These are phyloP conservation scores for Tuber umbilicatum DNA, from an alignment of 495 filamentous ascomycete species.

Conservation along the genomic window DNA sequence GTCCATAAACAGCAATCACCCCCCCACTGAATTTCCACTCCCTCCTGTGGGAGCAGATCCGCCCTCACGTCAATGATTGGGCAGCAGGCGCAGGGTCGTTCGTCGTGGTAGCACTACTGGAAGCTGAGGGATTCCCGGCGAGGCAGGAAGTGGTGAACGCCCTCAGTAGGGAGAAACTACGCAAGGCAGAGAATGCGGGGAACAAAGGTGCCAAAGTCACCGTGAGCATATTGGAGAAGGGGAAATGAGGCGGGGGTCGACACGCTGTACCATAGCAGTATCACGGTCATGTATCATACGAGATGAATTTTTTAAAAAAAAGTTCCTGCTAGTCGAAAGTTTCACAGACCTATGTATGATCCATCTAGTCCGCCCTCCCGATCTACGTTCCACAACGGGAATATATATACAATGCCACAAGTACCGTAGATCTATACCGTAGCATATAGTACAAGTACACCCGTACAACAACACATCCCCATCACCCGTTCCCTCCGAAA, in stretches of 20 bases:
- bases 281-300: too few relatives aligned
- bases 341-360: background rate
- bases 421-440: background rate
- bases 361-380: background rate
- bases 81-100: conserved; percentile 76
- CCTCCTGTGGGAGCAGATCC: conserved; percentile 68
- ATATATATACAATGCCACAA: background rate
- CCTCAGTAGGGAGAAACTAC: conserved; percentile 53
- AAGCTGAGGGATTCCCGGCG: conserved; percentile 67
- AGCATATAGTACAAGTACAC: background rate
- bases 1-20: conserved; percentile 50
- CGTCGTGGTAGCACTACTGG: conserved; percentile 69
- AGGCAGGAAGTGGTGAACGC: conserved; percentile 60
- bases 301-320: too few relatives aligned
- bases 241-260: background rate
- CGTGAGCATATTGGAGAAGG: conserved; percentile 22
- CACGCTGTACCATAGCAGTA: background rate
- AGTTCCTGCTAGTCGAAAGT: background rate
- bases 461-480: background rate
- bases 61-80: conserved; percentile 71
- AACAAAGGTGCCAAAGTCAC: conserved; percentile 45
- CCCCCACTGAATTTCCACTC: conserved; percentile 74
- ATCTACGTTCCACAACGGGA: background rate
- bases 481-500: background rate
- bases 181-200: conserved; percentile 34